phyloP scores from a whole-genome alignment of 169 alveolate species.

The Pseudocohnilembus persalinus region DNA sequence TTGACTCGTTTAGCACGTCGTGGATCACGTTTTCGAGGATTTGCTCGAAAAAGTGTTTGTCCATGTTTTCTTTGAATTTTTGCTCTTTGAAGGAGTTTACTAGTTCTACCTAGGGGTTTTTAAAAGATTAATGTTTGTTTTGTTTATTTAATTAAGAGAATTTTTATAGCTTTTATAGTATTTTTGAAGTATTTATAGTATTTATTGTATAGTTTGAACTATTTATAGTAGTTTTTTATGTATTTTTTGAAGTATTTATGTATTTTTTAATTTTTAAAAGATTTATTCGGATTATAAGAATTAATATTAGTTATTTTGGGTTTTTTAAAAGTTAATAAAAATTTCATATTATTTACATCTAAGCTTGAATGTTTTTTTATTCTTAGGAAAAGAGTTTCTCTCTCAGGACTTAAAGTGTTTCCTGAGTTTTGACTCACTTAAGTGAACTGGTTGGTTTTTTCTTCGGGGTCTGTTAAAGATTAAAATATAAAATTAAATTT shows the following conservation, averaged over 20 bases:
- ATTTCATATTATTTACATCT: conserved; percentile 18
- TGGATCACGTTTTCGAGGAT: conserved; percentile 19
- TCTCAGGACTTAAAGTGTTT: conserved; percentile 23
- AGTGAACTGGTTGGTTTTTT: conserved; percentile 2
- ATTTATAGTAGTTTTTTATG: no score
- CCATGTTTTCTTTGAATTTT: conserved; percentile 23
- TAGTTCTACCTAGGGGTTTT: conserved; percentile 12
- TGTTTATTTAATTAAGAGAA: not conserved
- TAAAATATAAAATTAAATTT: not conserved
- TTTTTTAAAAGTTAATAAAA: no score
- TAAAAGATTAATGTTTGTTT: not conserved
- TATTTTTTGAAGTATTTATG: no score
- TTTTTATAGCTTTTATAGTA: not conserved
- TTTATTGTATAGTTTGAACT: no score
- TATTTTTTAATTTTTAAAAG: no score
- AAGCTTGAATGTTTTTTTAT: conserved; percentile 31
- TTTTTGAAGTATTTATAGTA: no score
- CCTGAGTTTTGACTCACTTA: conserved; percentile 1
- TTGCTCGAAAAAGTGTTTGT: conserved; percentile 29
- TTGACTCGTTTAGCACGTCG: conserved; percentile 33
- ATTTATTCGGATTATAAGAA: no score
- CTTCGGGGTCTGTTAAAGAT: not conserved
- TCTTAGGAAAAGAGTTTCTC: conserved; percentile 42
- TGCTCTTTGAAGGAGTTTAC: conserved; percentile 32
- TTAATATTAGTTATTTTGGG: no score